Base-by-base conservation (phyloP, 371 early-diverging fungal genomes). In the Amoeboaphelidium occidentale region DNA sequence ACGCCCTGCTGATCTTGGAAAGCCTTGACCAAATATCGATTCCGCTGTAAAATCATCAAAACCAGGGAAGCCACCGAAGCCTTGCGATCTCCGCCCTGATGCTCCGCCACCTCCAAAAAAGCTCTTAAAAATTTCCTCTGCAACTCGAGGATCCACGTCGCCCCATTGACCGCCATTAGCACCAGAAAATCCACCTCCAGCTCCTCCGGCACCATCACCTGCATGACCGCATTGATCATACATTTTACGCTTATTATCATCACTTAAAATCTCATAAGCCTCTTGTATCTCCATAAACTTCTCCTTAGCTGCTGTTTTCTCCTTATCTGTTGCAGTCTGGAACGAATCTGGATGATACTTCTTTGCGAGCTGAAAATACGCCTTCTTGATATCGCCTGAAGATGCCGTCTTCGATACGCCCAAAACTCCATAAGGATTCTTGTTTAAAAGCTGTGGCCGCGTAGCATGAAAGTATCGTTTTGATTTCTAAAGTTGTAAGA, bases 201-300 rank as follows among this genome's bases (percentile, higher is more conserved):
- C 39, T 10, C 17, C 6, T 17, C 17, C 10, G 17, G 6, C 17
- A 32, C 10, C 10, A 32, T 32, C 39, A 3, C 90, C 93, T 52
- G 88, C 90, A 61, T 86, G 88, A 24, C 93, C 93, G 53, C 81
- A 84, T 43, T 72, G 73, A 65, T 97, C 97, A 63, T 92, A 96
- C 41, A 80, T 72, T 12, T 68, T 55, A 45, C 86, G 75, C 64
- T 90, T 86, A 54, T 94, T 86, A 47, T 79, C 76, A 55, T 96
- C 86, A 25, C 68, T 73, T 43, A 97, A 70, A 2, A 90, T 83
- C 55, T 85, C 81, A 60, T 96, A 96, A 1, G 97, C 94, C 4
- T 25, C 20, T 21, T 47, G 47, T 2, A 93, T 63, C 60, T 89
- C 84, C 51, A 91, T 76, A 57, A 94, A 96, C 61, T 86, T 89